A percentile compares a stretch with the other conserved stretches of the same genome.
These are phyloP conservation scores for Cenchrus purpureus DNA, from an alignment of 176 grass and related monocot species.

Conservation along the genomic window DNA sequence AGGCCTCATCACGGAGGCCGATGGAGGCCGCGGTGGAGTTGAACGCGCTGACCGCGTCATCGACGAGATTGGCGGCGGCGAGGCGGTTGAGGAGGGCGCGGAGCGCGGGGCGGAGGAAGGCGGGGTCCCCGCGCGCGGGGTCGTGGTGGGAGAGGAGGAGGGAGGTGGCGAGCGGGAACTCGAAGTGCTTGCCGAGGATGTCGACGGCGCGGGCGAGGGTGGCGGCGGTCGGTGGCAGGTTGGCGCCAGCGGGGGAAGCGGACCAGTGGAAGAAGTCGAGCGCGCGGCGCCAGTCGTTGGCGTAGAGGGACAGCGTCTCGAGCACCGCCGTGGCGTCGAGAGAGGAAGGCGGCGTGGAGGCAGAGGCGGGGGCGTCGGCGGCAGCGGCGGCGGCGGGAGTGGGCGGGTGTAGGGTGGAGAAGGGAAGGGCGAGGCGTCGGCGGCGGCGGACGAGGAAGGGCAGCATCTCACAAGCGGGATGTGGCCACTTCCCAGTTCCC, in stretches of 20 bases:
- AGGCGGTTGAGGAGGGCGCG: conserved; percentile 66
- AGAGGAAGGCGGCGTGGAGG: background rate
- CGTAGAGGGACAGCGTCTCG: conserved; percentile 74
- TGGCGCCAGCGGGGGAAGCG: conserved; percentile 44
- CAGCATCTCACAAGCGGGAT: conserved; percentile 44
- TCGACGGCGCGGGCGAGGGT: conserved; percentile 72
- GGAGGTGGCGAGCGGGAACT: conserved; percentile 69
- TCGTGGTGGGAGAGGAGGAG: conserved; percentile 69
- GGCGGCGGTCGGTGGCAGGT: conserved; percentile 50
- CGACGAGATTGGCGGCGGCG: conserved; percentile 56
- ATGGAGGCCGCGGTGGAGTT: conserved; percentile 39
- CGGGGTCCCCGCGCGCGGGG: conserved; percentile 29
- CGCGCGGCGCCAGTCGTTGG: conserved; percentile 82
- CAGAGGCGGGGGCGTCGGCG: background rate
- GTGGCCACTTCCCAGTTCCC: background rate
- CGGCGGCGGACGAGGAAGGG: conserved; percentile 19
- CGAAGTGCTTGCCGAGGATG: conserved; percentile 90
- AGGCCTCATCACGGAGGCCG: conserved; percentile 52
- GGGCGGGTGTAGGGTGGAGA: conserved; percentile 26
- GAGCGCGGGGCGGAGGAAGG: conserved; percentile 63
- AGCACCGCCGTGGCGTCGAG: conserved; percentile 59
- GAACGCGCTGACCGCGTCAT: conserved; percentile 54
- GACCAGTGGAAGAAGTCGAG: conserved; percentile 93
- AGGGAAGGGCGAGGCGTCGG: conserved; percentile 23
- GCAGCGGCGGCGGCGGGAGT: background rate